These are phyloP conservation scores for Sugiyamaella lignohabitans DNA, from an alignment of 805 yeast species.

Conservation along the genomic window DNA sequence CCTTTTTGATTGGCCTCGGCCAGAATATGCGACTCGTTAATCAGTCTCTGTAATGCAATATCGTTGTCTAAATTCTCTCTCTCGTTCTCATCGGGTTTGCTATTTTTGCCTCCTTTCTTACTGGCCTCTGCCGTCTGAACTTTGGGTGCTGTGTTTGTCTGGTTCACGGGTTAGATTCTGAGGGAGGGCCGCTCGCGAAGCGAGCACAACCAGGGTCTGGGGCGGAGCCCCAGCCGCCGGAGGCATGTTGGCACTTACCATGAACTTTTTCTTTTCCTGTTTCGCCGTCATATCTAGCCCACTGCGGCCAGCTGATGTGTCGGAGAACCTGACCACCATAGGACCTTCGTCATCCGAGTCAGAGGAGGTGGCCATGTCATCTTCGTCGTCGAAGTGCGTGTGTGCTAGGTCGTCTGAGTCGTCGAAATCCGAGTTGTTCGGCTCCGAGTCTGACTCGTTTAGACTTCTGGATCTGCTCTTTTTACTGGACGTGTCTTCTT, in stretches of 20 bases:
- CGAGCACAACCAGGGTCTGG: too few relatives aligned
- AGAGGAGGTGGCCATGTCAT: not conserved
- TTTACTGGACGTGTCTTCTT: constrained; percentile 1
- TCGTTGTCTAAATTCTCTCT: constrained; percentile 56
- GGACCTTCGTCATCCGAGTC: constrained; percentile 21
- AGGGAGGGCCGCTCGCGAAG: too few relatives aligned
- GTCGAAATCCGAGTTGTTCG: constrained; percentile 19
- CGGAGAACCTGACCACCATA: constrained; percentile 30
- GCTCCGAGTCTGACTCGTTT: constrained; percentile 9
- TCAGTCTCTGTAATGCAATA: constrained; percentile 56
- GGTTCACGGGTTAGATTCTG: too few relatives aligned
- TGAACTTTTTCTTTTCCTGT: constrained; percentile 13
- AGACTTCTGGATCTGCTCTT: constrained; percentile 3
- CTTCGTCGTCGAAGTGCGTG: constrained; percentile 10
- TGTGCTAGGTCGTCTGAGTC: constrained; percentile 18
- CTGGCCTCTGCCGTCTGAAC: constrained; percentile 10
- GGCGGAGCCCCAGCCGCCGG: too few relatives aligned
- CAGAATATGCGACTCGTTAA: constrained; percentile 62
- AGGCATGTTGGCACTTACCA: too few relatives aligned
- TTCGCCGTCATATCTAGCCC: constrained; percentile 1
- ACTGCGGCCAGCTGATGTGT: constrained; percentile 10
- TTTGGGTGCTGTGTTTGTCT: constrained; percentile 28
- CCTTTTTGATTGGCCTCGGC: constrained; percentile 27
- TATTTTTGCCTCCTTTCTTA: constrained; percentile 1
- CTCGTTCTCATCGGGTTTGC: constrained; percentile 30